Base-by-base conservation (phyloP, 169 alveolate genomes). In the Plasmodium relictum region DNA sequence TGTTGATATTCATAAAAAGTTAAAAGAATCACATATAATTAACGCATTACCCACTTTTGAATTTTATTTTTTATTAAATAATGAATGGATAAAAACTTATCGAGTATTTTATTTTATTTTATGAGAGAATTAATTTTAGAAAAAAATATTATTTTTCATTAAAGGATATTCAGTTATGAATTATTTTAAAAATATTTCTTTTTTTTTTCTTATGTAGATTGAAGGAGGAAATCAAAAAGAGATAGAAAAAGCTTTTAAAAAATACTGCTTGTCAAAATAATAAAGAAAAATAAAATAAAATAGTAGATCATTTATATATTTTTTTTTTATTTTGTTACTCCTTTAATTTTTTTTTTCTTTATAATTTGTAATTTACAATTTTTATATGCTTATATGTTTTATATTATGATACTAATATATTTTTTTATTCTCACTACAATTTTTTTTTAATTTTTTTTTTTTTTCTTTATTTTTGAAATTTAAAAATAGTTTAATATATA, bases 21-120 rank as follows among this genome's bases (percentile, higher is more conserved):
- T 80, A 12, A 52, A 42, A 44, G 59, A 80, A 24, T 71, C 66
- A 45, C 37, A 80, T 63, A 68, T 48, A 58, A 52, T 80, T 10
- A 80, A 52, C 41, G 90, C 50, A 6, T 44, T 80, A 7, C 90
- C 90, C 9, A 80, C 90, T 24, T 61, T 80, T 80, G 66, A 50
- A 18, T 80, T 80, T 68, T 80, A 80, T 63, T 70, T 80, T 61
- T 45, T 50, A 22, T 66, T 80, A 39, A 80, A 80, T 18, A 54
- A 80, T 68, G 61, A 80, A 24, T 80, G 90, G 90, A 24, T 80
- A 20, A 6, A 66, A 63, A 50, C 80, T 37, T 56, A 66, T 12
- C 24, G 83, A 73, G 90, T 80, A 80, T 18, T 52, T 6, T 44
- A 14, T 8, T 42, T 68, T 12, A n/a, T 26, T n/a, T 72, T 9